Conservation (phyloP, 2,329 filamentous ascomycete genomes). For the Stenocarpella maydis region DNA sequence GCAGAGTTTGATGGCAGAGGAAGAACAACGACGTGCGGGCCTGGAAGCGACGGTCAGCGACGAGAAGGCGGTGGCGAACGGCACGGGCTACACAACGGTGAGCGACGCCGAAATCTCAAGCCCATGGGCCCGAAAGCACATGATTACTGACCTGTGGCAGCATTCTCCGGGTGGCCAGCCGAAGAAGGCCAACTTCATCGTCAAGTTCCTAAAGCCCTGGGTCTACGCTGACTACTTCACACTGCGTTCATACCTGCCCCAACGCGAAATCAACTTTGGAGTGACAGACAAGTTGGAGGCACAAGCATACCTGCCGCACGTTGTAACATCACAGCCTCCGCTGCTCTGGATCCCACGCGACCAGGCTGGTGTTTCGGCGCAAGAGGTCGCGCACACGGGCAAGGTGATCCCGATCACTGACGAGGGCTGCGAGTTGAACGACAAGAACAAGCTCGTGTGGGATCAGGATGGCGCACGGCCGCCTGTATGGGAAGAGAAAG, state of each 20-base stretch:
- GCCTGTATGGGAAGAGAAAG: constrained; percentile 48
- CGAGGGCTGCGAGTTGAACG: constrained; percentile 74
- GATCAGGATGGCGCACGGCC: constrained; percentile 45
- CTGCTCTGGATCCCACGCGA: constrained; percentile 89
- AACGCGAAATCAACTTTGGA: constrained; percentile 58
- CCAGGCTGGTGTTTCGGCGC: constrained; percentile 74
- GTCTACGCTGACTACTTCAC: constrained; percentile 76
- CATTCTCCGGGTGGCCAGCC: constrained; percentile 36
- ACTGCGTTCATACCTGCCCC: constrained; percentile 74
- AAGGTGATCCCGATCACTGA: constrained; percentile 82
- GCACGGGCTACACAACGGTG: constrained; percentile 37
- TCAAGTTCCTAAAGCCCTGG: constrained; percentile 80
- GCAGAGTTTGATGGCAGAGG: constrained; percentile 67
- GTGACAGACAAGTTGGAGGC: constrained; percentile 70
- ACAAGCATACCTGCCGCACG: constrained; percentile 78
- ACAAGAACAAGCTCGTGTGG: constrained; percentile 64
- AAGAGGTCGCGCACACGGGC: constrained; percentile 78
- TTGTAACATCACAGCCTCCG: constrained; percentile 68
- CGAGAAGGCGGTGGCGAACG: constrained; percentile 39
- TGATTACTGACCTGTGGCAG: constrained; percentile 14
- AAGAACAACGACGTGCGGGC: constrained; percentile 46
- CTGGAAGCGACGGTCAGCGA: constrained; percentile 36
- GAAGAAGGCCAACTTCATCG: constrained; percentile 65
- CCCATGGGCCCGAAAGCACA: neutral
- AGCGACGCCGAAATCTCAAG: neutral